Evolutionary conservation across 192 early-diverging fungal species (phyloP).

Genomic region (Diversispora epigaea): DNA sequence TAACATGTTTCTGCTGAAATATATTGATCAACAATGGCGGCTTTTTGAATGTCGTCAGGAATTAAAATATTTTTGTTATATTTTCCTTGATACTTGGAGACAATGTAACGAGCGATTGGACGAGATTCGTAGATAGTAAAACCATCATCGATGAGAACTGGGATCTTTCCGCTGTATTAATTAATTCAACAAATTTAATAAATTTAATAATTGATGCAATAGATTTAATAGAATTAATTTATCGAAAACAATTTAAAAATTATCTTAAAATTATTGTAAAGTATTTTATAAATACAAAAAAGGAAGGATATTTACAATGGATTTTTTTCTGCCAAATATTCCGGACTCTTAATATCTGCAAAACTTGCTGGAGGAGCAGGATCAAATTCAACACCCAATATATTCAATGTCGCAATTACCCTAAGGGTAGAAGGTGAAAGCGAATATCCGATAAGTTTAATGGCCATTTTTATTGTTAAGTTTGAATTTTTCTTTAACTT

Average conservation of each 20-base stretch:
- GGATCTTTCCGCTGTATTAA: constrained; percentile 38
- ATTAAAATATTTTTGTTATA: constrained; percentile 33
- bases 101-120: constrained; percentile 44
- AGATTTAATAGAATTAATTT: too few relatives aligned
- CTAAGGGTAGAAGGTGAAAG: constrained; percentile 38
- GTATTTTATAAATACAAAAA: neutral
- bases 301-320: constrained; percentile 36
- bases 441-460: constrained; percentile 34
- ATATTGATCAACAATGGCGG: constrained; percentile 40
- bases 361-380: constrained; percentile 11
- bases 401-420: constrained; percentile 34
- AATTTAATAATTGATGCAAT: too few relatives aligned
- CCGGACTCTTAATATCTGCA: constrained; percentile 39
- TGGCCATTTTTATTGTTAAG: neutral
- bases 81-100: constrained; percentile 30
- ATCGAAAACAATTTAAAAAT: too few relatives aligned
- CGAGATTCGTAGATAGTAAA: constrained; percentile 41
- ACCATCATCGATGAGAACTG: constrained; percentile 43
- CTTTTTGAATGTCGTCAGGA: constrained; percentile 34
- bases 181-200: neutral
- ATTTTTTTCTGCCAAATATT: constrained; percentile 35
- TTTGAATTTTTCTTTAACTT: too few relatives aligned
- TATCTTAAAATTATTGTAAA: neutral
- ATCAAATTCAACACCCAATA: constrained; percentile 38
- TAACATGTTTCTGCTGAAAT: constrained; percentile 32